phyloP scores from a whole-genome alignment of 2,329 filamentous ascomycete species.

The Pseudogymnoascus sp. region DNA sequence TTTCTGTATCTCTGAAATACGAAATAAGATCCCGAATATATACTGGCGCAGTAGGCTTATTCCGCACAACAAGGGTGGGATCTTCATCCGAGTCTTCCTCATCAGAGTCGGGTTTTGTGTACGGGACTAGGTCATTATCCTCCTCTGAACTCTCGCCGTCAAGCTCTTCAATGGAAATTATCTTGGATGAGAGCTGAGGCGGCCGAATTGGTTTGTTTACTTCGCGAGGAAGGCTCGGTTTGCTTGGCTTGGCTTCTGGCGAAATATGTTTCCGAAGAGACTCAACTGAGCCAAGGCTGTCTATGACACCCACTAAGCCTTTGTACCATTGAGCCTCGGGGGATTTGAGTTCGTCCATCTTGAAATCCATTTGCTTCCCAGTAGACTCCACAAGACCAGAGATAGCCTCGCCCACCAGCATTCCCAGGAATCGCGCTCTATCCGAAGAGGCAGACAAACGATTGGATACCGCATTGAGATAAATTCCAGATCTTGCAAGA shows the following conservation, averaged over 20 bases:
- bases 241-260: slow-evolving; percentile 14
- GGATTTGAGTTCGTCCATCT: slow-evolving; percentile 67
- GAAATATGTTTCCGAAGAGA: slow-evolving; percentile 32
- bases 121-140: slow-evolving; percentile 52
- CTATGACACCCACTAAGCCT: slow-evolving; percentile 51
- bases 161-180: slow-evolving; percentile 57
- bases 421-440: slow-evolving; percentile 73
- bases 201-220: slow-evolving; percentile 22
- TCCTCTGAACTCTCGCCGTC: slow-evolving; percentile 43
- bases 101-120: slow-evolving; percentile 81
- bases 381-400: slow-evolving; percentile 47
- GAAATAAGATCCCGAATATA: slow-evolving; percentile 80
- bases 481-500: slow-evolving; percentile 61
- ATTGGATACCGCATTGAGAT: slow-evolving; percentile 76
- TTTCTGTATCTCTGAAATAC: slow-evolving; percentile 72
- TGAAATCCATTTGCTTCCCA: slow-evolving; percentile 70
- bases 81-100: slow-evolving; percentile 90
- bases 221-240: slow-evolving; percentile 17
- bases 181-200: slow-evolving; percentile 21
- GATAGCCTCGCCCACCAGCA: slow-evolving; percentile 71
- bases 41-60: slow-evolving; percentile 77
- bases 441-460: slow-evolving; percentile 68
- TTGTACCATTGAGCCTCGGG: slow-evolving; percentile 71
- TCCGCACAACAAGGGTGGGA: slow-evolving; percentile 72
- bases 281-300: slow-evolving; percentile 51